Evolutionary conservation across 345 rosid species (phyloP).

Genomic region (Laguncularia racemosa): DNA sequence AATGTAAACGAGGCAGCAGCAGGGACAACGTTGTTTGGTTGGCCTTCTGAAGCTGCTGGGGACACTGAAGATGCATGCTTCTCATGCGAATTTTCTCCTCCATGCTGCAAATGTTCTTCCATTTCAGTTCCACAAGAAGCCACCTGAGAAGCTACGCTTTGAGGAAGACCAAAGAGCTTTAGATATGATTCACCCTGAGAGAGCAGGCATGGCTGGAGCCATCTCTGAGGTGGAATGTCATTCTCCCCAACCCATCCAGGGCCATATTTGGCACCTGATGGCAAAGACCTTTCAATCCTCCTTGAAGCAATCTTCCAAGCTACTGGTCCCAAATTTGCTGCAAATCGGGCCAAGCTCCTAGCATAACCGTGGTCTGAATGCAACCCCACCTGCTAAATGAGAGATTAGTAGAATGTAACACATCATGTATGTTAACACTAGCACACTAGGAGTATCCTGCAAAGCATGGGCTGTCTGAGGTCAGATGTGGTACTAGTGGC

Average conservation of each 20-base stretch:
- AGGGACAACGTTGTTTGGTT: conserved; percentile 7
- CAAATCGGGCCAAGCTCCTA: conserved; percentile 72
- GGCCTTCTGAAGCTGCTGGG: conserved; percentile 7
- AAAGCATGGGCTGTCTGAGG: too few relatives aligned
- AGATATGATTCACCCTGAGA: conserved; percentile 13
- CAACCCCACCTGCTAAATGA: conserved; percentile 62
- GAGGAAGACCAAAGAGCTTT: conserved; percentile 12
- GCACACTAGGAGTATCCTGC: too few relatives aligned
- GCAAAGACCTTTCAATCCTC: conserved; percentile 49
- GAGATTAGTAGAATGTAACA: neutral
- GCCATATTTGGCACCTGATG: conserved; percentile 54
- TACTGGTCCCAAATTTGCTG: conserved; percentile 63
- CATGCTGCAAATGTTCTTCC: conserved; percentile 13
- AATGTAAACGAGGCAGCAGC: conserved; percentile 12
- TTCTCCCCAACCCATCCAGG: conserved; percentile 89
- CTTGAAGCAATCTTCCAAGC: conserved; percentile 61
- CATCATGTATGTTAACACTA: too few relatives aligned
- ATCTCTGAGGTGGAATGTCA: conserved; percentile 30
- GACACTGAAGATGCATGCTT: conserved; percentile 10
- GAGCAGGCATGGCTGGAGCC: conserved; percentile 13
- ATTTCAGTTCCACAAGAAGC: conserved; percentile 4
- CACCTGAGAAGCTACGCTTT: conserved; percentile 16
- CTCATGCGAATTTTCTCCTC: conserved; percentile 13
- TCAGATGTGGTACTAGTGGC: too few relatives aligned
- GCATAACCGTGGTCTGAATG: conserved; percentile 68